Base-by-base conservation (phyloP, 352 stramenopile genomes). In the Pythium aphanidermatum region DNA sequence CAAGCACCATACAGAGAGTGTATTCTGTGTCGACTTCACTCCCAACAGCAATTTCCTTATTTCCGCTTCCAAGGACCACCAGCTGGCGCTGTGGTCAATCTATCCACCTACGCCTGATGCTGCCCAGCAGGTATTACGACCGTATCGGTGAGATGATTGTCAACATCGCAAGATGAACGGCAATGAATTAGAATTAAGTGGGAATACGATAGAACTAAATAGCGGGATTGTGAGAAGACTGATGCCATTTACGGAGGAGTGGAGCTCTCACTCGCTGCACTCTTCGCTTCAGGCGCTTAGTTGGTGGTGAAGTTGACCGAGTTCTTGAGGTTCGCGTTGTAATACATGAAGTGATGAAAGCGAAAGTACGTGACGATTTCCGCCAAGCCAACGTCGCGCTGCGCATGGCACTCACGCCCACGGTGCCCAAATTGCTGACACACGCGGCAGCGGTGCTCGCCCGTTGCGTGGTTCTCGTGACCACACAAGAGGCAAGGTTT, bases 281-380 rank as follows among this genome's bases (percentile, higher is more conserved):
- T 4, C 14, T 13, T 50, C 11, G 19, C 14, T 31, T n/a, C n/a
- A n/a, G n/a, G n/a, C n/a, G 20, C 6, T 27, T 47, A 60, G n/a
- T 21, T 30, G 36, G 73, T 70, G 7, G 77, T 81, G 46, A 92
- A 92, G 49, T 92, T 78, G 56, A 91, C 81, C 31, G 80, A 88
- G 50, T 85, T 85, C 45, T 91, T 91, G 42, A 93, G 64, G 47
- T 93, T 93, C 27, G 71, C 70, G 58, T 90, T 91, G 73, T 93
- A 93, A 54, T 93, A 93, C 14, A 93, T 61, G 53, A 90, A 93
- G 47, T 91, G 71, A 33, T 93, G 81, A 55, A 84, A 93, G 16
- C 79, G 81, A 54, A 90, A 93, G 63, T 88, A 90, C 29, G 81
- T 86, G 24, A 91, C 39, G 38, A 93, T 58, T 52, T 93, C 81